Evolutionary conservation across 2,329 filamentous ascomycete species (phyloP).

Genomic region (Clarireedia sp.): DNA sequence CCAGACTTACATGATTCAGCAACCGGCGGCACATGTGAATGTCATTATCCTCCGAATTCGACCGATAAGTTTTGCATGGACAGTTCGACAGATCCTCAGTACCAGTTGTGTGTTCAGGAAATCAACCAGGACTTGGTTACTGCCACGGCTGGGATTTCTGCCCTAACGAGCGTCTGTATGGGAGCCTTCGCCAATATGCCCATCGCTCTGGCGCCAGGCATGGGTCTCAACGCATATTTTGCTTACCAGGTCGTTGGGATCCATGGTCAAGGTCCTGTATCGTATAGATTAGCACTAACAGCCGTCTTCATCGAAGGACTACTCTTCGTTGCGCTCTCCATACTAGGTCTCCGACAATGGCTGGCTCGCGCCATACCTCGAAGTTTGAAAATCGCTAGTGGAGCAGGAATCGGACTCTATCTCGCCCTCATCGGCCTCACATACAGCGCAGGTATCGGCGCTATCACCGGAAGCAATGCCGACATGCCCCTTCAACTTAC

Average conservation of each 20-base stretch:
- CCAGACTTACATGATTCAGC: constrained; percentile 10
- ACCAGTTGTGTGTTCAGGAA: constrained; percentile 55
- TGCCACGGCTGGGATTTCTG: constrained; percentile 74
- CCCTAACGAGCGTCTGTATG: constrained; percentile 75
- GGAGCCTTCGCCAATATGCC: constrained; percentile 71
- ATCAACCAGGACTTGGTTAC: constrained; percentile 65
- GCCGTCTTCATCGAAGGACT: constrained; percentile 85
- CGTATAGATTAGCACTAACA: constrained; percentile 69
- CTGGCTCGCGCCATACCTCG: constrained; percentile 74
- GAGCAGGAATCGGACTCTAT: constrained; percentile 79
- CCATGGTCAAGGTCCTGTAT: constrained; percentile 64
- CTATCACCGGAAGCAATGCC: constrained; percentile 66
- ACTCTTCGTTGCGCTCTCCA: constrained; percentile 71
- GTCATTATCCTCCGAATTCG: constrained; percentile 6
- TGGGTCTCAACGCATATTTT: constrained; percentile 85
- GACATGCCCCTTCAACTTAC: constrained; percentile 63
- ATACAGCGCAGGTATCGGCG: constrained; percentile 74
- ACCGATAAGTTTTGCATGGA: constrained; percentile 15
- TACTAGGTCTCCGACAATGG: constrained; percentile 81
- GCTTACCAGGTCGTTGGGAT: constrained; percentile 68
- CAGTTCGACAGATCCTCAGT: constrained; percentile 30
- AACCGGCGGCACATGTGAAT: constrained; percentile 17
- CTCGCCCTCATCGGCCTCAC: constrained; percentile 62
- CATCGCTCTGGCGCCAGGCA: constrained; percentile 63
- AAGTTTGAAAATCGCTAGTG: constrained; percentile 80